These are phyloP conservation scores for Trichosporon asahii DNA, from an alignment of 1,284 basidiomycete genomes.

Conservation along the genomic window DNA sequence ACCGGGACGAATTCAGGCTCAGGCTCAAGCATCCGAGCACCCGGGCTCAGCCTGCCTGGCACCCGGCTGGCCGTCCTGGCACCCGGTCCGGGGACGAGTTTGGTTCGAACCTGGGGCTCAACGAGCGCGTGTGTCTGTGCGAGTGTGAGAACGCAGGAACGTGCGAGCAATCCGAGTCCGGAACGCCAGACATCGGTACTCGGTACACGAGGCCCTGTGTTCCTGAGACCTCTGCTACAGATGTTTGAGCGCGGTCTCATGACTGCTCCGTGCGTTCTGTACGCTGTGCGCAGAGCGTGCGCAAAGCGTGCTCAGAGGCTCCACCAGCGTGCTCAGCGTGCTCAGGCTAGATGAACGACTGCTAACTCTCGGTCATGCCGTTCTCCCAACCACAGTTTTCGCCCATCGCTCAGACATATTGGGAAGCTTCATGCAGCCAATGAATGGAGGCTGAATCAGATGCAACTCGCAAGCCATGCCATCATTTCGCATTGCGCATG, in stretches of 20 bases:
- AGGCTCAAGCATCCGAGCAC: neutral
- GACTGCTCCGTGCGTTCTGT: neutral
- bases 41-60: no score
- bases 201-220: neutral
- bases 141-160: conserved; percentile 3
- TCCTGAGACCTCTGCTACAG: neutral
- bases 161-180: neutral
- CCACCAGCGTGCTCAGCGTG: no score
- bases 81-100: neutral
- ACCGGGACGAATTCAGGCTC: neutral
- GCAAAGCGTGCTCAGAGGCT: no score
- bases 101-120: neutral
- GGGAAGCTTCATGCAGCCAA: no score
- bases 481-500: no score
- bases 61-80: no score
- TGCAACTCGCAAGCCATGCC: no score
- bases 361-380: neutral
- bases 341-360: no score
- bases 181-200: neutral
- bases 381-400: no score
- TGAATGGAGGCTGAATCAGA: no score
- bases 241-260: neutral
- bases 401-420: no score
- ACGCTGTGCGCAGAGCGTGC: no score
- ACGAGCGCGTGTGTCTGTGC: neutral